Conservation (phyloP, 768 basidiomycete genomes). For the Suillus tomentosus region DNA sequence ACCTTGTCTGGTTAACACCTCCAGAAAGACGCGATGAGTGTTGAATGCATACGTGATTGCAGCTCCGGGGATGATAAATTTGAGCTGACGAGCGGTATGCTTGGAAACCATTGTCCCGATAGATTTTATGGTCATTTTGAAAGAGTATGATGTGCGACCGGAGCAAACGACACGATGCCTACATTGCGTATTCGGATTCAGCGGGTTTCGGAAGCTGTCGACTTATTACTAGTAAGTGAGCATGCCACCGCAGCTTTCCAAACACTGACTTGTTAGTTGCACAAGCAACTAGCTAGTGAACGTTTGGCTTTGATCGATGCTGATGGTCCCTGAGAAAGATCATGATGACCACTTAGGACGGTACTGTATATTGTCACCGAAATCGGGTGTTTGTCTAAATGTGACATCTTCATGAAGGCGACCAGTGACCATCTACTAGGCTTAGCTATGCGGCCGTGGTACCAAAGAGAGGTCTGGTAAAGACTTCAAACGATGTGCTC, state of each 20-base stretch:
- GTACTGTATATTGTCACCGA: background rate
- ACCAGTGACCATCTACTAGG: background rate
- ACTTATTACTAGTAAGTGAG: background rate
- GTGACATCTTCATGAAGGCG: background rate
- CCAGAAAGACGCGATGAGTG: conserved; percentile 53
- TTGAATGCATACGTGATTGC: conserved; percentile 61
- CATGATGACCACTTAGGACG: background rate
- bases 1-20: conserved; percentile 37
- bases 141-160: background rate
- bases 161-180: background rate
- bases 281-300: background rate
- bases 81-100: conserved; percentile 69
- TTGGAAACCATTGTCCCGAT: conserved; percentile 32
- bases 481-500: background rate
- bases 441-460: background rate
- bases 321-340: background rate
- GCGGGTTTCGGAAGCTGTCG: conserved; percentile 1
- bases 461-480: background rate
- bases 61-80: conserved; percentile 75
- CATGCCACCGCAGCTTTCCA: background rate
- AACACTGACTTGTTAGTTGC: background rate
- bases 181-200: background rate
- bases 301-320: no score
- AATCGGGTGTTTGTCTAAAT: background rate
- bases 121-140: conserved; percentile 23